Base-by-base conservation (phyloP, 345 rosid genomes). In the Sapria himalayana region DNA sequence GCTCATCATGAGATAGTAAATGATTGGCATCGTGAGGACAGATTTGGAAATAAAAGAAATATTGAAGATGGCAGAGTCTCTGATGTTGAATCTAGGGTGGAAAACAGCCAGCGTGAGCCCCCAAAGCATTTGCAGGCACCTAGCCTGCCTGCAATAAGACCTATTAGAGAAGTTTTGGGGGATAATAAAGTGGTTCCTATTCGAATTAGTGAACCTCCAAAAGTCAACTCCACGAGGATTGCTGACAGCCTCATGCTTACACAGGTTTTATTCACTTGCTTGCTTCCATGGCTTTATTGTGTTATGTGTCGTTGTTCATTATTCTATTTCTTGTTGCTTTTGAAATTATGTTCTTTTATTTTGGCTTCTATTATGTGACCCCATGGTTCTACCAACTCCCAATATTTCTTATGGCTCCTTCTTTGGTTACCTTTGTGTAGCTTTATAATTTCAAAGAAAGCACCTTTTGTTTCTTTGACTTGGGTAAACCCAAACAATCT, bases 11-110 rank as follows among this genome's bases (percentile, higher is more conserved):
- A 82, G 49, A 22, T 74, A 19, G 31, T 71, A 49, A 89, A 67
- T 64, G 98, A 82, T 61, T 89, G 98, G 95, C 86, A 73, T 39
- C 67, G 84, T 34, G 93, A 82, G 32, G 92, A 79, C 56, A 89
- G 93, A 64, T 89, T 82, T 65, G 81, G 72, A 22, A 74, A 79
- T 51, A 78, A 70, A 25, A 63, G 51, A 56, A 70, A 64, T 59
- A 37, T 49, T 55, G 89, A 70, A 13, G 78, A 77, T 29, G 64
- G 59, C 21, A 58, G 70, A 50, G 22, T 23, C 17, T 67, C 70
- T 34, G 80, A 73, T 42, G 73, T 67, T 54, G 79, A 71, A 22
- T 58, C 61, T 22, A 74, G 58, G 62, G 50, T 54, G 18, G 79
- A 65, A 54, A 70, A 74, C 51, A 71, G 65, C 32, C 79, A 91